Percentiles rank a stretch among this genome's conserved stretches.
Evolutionary conservation across 345 rosid genomes (phyloP).

Genomic region (Crucihimalaya himalaica): DNA sequence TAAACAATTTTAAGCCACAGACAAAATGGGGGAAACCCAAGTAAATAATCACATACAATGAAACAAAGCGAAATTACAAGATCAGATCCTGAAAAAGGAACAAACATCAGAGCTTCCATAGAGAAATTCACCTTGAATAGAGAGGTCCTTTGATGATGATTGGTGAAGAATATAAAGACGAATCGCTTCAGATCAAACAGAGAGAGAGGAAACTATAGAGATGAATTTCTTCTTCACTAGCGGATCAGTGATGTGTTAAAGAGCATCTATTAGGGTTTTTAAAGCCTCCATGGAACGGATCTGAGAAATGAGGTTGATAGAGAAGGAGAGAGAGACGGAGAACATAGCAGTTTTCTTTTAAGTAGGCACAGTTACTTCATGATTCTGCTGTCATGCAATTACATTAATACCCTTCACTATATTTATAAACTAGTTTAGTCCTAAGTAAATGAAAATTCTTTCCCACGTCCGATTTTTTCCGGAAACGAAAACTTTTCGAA

Average conservation of each 20-base stretch:
- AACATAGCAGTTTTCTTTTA: conserved; percentile 29
- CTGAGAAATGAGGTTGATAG: conserved; percentile 36
- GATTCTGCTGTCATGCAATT: neutral
- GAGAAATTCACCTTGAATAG: conserved; percentile 26
- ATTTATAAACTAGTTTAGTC: neutral
- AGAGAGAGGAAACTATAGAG: neutral
- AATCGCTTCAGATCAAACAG: conserved; percentile 4
- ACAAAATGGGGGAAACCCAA: neutral
- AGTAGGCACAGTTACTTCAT: conserved; percentile 38
- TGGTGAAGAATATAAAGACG: conserved; percentile 3
- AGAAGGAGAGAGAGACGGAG: neutral
- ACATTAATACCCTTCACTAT: conserved; percentile 13
- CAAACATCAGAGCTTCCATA: neutral
- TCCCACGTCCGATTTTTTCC: too few relatives aligned
- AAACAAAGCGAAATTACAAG: neutral
- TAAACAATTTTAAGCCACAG: neutral
- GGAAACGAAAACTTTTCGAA: too few relatives aligned
- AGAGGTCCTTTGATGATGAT: neutral
- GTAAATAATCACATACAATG: conserved; percentile 26
- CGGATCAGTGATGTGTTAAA: conserved; percentile 2
- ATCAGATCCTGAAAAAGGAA: neutral
- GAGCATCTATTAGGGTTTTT: conserved; percentile 31
- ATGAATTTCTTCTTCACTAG: conserved; percentile 1
- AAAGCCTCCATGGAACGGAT: conserved; percentile 35
- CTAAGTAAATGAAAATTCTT: too few relatives aligned